A percentile compares a stretch with the other conserved stretches of the same genome.
Conservation (phyloP, 441 rosid species). For the Erysimum cheiri region DNA sequence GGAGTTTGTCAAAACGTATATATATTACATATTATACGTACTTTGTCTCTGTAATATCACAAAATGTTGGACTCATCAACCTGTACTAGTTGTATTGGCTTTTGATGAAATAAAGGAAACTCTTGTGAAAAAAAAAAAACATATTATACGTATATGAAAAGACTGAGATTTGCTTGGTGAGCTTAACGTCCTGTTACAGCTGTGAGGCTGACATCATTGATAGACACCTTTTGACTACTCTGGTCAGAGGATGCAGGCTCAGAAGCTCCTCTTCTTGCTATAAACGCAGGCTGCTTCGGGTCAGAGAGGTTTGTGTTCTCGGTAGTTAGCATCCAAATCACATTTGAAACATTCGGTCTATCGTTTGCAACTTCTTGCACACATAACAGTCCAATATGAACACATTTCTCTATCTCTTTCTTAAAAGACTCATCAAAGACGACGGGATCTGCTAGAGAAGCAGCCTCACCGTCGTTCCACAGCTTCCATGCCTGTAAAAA, state of each 20-base stretch:
- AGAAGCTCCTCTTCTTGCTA: conserved; percentile 45
- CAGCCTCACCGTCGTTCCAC: conserved; percentile 55
- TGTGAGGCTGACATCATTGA: conserved; percentile 43
- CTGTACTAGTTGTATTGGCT: no score
- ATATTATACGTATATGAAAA: conserved; percentile 17
- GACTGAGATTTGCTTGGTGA: conserved; percentile 11
- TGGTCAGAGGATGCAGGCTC: conserved; percentile 49
- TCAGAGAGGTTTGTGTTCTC: conserved; percentile 42
- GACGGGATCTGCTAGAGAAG: conserved; percentile 43
- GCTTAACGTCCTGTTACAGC: conserved; percentile 42
- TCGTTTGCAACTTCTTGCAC: conserved; percentile 61
- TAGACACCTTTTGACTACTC: conserved; percentile 40
- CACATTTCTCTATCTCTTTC: conserved; percentile 51
- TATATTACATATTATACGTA: background rate
- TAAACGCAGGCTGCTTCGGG: conserved; percentile 47
- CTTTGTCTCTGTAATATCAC: no score
- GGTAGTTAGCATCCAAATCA: conserved; percentile 58
- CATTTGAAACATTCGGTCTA: conserved; percentile 54
- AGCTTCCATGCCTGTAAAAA: conserved; percentile 63
- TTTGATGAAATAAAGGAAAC: no score
- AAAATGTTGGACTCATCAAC: no score
- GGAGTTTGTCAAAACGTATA: conserved; percentile 1
- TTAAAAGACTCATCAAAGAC: conserved; percentile 29
- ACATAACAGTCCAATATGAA: conserved; percentile 65
- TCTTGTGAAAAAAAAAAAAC: no score